These are phyloP conservation scores for Clarireedia paspali DNA, from an alignment of 2,329 filamentous ascomycete species.

Conservation along the genomic window DNA sequence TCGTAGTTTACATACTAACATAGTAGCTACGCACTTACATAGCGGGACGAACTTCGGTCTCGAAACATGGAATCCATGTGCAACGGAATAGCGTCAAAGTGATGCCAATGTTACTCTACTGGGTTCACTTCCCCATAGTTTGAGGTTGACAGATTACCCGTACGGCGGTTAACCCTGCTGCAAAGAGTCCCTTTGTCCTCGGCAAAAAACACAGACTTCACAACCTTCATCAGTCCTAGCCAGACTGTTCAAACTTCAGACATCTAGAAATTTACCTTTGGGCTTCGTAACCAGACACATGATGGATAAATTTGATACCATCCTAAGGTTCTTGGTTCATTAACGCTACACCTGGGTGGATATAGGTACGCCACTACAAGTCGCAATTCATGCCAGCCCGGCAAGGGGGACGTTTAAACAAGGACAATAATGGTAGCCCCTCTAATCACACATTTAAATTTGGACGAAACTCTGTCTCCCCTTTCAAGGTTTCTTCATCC, in stretches of 20 bases:
- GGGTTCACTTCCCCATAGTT: neutral
- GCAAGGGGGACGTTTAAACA: neutral
- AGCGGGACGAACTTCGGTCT: slow-evolving; percentile 6
- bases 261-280: too few relatives aligned
- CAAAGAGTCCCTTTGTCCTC: too few relatives aligned
- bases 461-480: neutral
- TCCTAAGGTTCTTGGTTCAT: too few relatives aligned
- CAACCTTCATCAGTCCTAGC: too few relatives aligned
- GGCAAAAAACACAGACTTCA: too few relatives aligned
- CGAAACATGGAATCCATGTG: slow-evolving; percentile 2
- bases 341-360: too few relatives aligned
- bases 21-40: slow-evolving; percentile 1
- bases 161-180: neutral
- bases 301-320: too few relatives aligned
- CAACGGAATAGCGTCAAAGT: slow-evolving; percentile 1
- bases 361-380: neutral
- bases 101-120: neutral
- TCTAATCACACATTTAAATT: neutral
- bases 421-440: too few relatives aligned
- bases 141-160: neutral
- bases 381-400: neutral
- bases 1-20: slow-evolving; percentile 1
- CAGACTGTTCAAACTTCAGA: too few relatives aligned
- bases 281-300: too few relatives aligned
- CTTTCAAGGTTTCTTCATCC: neutral